Evolutionary conservation across 495 filamentous ascomycete species (phyloP).

Genomic region (Penicillium psychrofluorescens): DNA sequence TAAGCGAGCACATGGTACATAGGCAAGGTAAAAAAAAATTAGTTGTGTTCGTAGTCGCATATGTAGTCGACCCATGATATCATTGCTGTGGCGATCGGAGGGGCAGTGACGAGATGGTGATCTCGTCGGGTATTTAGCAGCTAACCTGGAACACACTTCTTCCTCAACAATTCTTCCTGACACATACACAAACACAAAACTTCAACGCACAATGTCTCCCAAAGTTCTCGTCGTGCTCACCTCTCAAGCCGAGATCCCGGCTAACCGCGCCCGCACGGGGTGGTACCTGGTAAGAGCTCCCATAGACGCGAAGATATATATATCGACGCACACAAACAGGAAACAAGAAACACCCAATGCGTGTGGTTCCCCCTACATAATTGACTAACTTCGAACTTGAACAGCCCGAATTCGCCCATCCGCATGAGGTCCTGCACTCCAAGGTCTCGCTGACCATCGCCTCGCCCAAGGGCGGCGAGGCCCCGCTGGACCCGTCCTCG

Average conservation of each 20-base stretch:
- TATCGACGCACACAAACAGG: neutral
- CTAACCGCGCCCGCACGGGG: slow-evolving; percentile 49
- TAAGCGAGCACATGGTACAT: too few relatives aligned
- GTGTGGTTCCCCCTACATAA: neutral
- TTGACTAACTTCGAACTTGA: neutral
- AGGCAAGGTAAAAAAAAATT: too few relatives aligned
- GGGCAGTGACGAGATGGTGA: slow-evolving; percentile 11
- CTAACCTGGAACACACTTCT: neutral
- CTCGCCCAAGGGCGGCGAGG: slow-evolving; percentile 59
- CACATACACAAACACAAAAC: neutral
- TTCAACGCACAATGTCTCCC: slow-evolving; percentile 24
- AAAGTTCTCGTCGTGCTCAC: slow-evolving; percentile 66
- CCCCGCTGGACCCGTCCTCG: slow-evolving; percentile 60
- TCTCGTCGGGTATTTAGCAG: neutral
- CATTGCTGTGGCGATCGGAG: neutral
- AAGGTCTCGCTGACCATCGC: slow-evolving; percentile 52
- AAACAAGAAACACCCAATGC: neutral
- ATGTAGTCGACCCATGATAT: neutral
- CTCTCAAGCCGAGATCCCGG: slow-evolving; percentile 47
- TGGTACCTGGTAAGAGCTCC: slow-evolving; percentile 53
- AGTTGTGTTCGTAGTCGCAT: too few relatives aligned
- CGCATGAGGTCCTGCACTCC: slow-evolving; percentile 51
- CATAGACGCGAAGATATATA: too few relatives aligned
- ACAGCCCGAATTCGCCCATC: slow-evolving; percentile 69
- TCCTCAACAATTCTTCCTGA: neutral